Percentiles rank a stretch among this genome's conserved stretches.
These are phyloP conservation scores for Moesziomyces sp. DNA, from an alignment of 1,284 basidiomycete species.

Conservation along the genomic window DNA sequence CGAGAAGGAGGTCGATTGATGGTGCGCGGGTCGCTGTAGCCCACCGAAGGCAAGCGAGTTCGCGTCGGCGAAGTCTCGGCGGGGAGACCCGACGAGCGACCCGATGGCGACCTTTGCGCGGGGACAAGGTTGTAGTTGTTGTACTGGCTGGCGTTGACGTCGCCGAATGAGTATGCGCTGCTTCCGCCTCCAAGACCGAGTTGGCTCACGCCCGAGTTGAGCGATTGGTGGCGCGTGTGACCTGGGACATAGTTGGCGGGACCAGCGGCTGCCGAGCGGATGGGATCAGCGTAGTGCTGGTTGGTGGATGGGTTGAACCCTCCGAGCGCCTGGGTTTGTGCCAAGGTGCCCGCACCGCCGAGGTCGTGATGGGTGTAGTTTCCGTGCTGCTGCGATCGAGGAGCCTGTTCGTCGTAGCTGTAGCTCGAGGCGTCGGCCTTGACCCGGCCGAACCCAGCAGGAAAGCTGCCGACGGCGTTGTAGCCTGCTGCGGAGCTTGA, in stretches of 20 bases:
- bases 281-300: constrained; percentile 26
- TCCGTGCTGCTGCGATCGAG: constrained; percentile 45
- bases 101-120: constrained; percentile 31
- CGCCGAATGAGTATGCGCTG: constrained; percentile 31
- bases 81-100: constrained; percentile 20
- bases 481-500: constrained; percentile 32
- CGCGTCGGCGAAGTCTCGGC: constrained; percentile 38
- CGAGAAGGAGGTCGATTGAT: constrained; percentile 28
- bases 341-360: constrained; percentile 18
- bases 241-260: constrained; percentile 24
- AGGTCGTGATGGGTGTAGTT: constrained; percentile 50
- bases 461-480: constrained; percentile 24
- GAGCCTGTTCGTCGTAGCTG: constrained; percentile 45
- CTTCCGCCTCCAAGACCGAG: constrained; percentile 28
- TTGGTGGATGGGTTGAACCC: constrained; percentile 29
- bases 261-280: constrained; percentile 6
- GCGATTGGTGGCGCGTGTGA: constrained; percentile 40
- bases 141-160: constrained; percentile 34
- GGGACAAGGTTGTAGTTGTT: constrained; percentile 46
- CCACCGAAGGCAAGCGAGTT: constrained; percentile 37
- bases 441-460: constrained; percentile 25
- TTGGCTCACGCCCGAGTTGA: constrained; percentile 38
- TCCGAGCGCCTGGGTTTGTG: constrained; percentile 41
- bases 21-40: constrained; percentile 36
- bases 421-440: constrained; percentile 35